Evolutionary conservation across 1,284 basidiomycete species (phyloP), one percentile per base, ranked within the genome.

Genomic region (Veloporphyrellus conicus): DNA sequence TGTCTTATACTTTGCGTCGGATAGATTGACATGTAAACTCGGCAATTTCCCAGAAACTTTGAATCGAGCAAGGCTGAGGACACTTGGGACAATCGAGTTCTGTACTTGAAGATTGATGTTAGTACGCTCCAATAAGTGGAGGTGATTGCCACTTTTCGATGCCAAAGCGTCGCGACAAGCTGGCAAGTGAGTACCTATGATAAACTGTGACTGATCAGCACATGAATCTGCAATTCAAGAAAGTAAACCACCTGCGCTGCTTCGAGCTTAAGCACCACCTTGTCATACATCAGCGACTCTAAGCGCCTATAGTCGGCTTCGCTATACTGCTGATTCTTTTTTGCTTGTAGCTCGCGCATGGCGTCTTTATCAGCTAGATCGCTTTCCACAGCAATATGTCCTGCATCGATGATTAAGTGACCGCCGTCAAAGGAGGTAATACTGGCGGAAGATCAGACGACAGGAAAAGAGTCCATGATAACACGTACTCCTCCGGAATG

Each of bases 281-380:
- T 90, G 70, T 99, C 96, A 64, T 99, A 99, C 93, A 99, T 97
- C 50, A 99, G 74, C 3, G 87, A 87, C 68, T 99, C 93, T 23
- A 99, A 76, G 53, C 84, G 80, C 54, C 76, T 77, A 67, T 92
- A 95, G 65, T 99, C 96, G 43, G 90, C 90, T 18, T 93, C 90
- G 25, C 76, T 86, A 67, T 97, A 98, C 60, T 89, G 77, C 61
- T 87, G 81, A 41, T 89, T 87, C 49, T 90, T 85, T 68, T 98
- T 98, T 50, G 82, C 76, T 35, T 91, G 84, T 27, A 99, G 82
- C 32, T 85, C 82, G 40, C 86, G 79, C 44, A 97, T 77, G 2
- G 85, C 82, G 22, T 81, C 76, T 71, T 97, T 92, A 61, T 92
- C 83, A 2, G 87, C 95, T 1, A 98, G 77, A 49, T 95, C 81